Conservation (phyloP, 148 eudicot species). For the Chenopodium suecicum region DNA sequence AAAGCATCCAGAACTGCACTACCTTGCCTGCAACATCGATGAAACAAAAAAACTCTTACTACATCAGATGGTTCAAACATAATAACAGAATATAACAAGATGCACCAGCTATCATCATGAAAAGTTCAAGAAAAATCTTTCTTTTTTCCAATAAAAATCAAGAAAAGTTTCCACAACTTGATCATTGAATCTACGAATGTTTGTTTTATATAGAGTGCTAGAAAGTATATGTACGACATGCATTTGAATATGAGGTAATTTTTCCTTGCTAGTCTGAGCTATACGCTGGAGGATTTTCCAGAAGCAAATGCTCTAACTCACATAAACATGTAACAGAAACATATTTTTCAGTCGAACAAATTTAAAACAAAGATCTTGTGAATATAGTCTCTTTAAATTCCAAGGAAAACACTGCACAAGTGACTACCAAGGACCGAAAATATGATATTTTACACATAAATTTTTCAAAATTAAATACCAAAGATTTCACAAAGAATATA, state of each 20-base stretch:
- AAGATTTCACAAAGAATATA: neutral
- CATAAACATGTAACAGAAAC: neutral
- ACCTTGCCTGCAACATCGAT: slow-evolving; percentile 63
- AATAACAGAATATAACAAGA: neutral
- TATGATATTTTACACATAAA: neutral
- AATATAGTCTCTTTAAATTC: slow-evolving; percentile 3
- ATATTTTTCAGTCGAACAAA: neutral
- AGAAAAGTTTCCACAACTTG: neutral
- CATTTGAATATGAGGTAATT: no score
- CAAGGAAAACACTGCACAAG: slow-evolving; percentile 7
- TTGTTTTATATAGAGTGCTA: neutral
- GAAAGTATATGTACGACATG: neutral
- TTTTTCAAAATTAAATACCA: neutral
- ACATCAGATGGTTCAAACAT: neutral
- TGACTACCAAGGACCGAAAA: neutral
- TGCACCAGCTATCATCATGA: no score
- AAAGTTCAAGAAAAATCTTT: neutral
- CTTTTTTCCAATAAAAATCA: neutral
- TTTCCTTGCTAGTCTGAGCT: neutral
- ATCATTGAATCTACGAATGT: neutral
- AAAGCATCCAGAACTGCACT: slow-evolving; percentile 84
- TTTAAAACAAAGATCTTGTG: neutral
- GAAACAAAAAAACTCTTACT: neutral
- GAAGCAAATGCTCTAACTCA: neutral
- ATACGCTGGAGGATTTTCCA: neutral